These are phyloP conservation scores for Hypoxylon sp. DNA, from an alignment of 2,329 filamentous ascomycete genomes.

Conservation along the genomic window DNA sequence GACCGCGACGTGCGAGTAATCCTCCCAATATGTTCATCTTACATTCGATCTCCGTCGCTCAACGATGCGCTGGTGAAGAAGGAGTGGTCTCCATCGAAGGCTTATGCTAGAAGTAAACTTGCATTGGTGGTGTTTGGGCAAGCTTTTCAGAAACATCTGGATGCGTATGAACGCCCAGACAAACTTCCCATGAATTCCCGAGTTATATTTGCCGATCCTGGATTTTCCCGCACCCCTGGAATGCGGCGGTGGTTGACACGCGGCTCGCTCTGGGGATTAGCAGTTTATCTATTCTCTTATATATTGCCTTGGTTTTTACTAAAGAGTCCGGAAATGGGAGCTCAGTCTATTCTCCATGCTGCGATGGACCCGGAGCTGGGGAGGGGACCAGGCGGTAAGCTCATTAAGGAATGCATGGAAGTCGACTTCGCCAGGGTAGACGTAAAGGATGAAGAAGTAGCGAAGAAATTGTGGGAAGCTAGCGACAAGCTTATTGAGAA, in stretches of 20 bases:
- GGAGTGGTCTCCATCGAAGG: constrained; percentile 68
- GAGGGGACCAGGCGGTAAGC: constrained; percentile 74
- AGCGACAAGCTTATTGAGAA: constrained; percentile 87
- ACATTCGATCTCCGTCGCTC: constrained; percentile 82
- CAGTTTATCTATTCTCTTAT: constrained; percentile 83
- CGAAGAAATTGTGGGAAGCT: constrained; percentile 90
- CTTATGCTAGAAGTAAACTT: constrained; percentile 78
- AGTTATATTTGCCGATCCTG: constrained; percentile 90
- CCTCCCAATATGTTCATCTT: constrained; percentile 88
- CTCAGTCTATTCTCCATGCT: constrained; percentile 88
- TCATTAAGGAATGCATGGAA: constrained; percentile 91
- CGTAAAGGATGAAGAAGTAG: constrained; percentile 81
- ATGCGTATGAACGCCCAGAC: constrained; percentile 87
- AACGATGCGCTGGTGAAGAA: constrained; percentile 66
- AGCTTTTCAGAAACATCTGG: constrained; percentile 93
- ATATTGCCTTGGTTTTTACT: constrained; percentile 88
- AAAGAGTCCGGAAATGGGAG: constrained; percentile 86
- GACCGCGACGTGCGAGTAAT: constrained; percentile 94
- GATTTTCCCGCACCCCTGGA: constrained; percentile 86
- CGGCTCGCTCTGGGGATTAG: constrained; percentile 84
- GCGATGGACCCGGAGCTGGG: constrained; percentile 84
- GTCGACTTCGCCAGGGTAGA: constrained; percentile 80
- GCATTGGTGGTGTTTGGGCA: constrained; percentile 91
- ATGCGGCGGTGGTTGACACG: constrained; percentile 89
- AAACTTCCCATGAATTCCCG: constrained; percentile 84